phyloP scores from a whole-genome alignment of 1,284 basidiomycete species.

The Cryptococcus amylolentus region DNA sequence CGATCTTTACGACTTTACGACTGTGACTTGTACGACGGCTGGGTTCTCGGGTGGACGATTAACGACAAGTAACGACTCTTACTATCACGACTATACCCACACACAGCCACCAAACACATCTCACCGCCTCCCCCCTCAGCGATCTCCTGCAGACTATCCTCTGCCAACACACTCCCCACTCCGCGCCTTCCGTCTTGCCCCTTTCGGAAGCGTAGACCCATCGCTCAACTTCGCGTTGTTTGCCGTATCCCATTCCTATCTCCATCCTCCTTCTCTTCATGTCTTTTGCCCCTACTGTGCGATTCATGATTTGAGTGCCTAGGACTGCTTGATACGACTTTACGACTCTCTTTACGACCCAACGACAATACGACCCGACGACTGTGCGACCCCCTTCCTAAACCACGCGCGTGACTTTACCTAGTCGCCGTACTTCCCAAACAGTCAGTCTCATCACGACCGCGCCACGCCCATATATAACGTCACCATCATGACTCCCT shows the following conservation, averaged over 20 bases:
- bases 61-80: constrained; percentile 1
- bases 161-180: background rate
- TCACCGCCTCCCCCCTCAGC: background rate
- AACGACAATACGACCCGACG: background rate
- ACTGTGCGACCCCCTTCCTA: background rate
- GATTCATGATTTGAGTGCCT: background rate
- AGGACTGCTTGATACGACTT: background rate
- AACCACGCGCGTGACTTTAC: background rate
- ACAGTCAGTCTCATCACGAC: background rate
- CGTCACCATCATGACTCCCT: constrained; percentile 1
- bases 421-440: background rate
- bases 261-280: background rate
- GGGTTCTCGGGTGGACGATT: background rate
- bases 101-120: background rate
- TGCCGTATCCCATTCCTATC: background rate
- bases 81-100: background rate
- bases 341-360: constrained; percentile 5
- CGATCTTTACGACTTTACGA: background rate
- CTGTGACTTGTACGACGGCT: background rate
- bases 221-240: constrained; percentile 17
- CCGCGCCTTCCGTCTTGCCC: background rate
- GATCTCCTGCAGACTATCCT: background rate
- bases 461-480: background rate
- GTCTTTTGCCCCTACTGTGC: background rate
- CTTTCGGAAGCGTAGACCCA: constrained; percentile 13